Evolutionary conservation across 345 rosid species (phyloP).

Genomic region (Hevea brasiliensis): DNA sequence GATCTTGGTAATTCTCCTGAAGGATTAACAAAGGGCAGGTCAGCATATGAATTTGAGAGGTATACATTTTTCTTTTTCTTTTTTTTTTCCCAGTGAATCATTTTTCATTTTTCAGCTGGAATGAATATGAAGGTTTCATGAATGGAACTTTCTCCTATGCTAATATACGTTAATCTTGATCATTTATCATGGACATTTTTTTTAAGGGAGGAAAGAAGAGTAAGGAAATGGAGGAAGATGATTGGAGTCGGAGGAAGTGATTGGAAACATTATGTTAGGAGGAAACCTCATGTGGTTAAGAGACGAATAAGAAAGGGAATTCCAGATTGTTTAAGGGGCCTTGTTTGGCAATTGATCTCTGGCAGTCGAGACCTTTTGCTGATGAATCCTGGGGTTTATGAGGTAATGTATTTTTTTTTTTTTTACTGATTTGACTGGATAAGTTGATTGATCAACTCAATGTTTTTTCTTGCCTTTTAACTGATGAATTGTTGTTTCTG

Average conservation of each 20-base stretch:
- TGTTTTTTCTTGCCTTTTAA: constrained; percentile 12
- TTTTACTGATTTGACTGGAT: background rate
- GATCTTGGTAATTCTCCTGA: constrained; percentile 55
- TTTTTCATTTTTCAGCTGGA: background rate
- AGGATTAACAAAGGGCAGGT: constrained; percentile 47
- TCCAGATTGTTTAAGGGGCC: constrained; percentile 97
- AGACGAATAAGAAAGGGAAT: constrained; percentile 89
- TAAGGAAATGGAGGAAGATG: constrained; percentile 97
- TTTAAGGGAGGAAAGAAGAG: constrained; percentile 81
- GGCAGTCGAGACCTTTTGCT: constrained; percentile 93
- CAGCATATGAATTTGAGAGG: constrained; percentile 53
- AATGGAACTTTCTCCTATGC: constrained; percentile 9
- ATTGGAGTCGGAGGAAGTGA: constrained; percentile 96
- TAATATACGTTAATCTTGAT: constrained; percentile 14
- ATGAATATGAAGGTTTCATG: background rate
- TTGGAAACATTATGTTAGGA: constrained; percentile 85
- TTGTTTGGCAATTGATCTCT: constrained; percentile 95
- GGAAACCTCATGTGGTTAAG: constrained; percentile 86
- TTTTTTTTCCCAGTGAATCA: background rate
- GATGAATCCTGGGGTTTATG: constrained; percentile 94
- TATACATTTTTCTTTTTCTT: constrained; percentile 13
- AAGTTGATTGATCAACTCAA: background rate
- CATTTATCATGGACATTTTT: constrained; percentile 8
- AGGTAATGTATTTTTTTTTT: constrained; percentile 48
- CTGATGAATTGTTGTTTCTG: constrained; percentile 3